Conservation (phyloP, 1,139 yeast genomes). For the Arxiozyma telluris region DNA sequence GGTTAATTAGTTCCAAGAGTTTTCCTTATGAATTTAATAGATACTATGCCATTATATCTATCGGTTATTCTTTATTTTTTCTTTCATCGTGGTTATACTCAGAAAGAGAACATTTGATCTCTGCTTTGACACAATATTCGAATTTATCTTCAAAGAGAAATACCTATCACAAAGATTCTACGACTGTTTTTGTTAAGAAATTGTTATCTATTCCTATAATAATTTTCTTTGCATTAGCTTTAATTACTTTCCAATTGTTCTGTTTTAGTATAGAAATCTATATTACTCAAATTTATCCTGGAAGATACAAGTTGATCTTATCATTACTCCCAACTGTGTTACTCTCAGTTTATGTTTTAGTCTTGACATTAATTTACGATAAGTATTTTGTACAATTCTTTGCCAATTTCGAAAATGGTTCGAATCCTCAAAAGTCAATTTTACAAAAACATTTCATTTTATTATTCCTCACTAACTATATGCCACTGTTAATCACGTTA, state of each 20-base stretch:
- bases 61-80: conserved; percentile 54
- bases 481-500: conserved; percentile 76
- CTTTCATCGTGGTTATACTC: conserved; percentile 52
- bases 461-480: conserved; percentile 70
- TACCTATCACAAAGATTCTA: background rate
- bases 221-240: conserved; percentile 43
- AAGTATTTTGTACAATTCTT: conserved; percentile 40
- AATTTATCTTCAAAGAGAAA: background rate
- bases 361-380: conserved; percentile 58
- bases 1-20: conserved; percentile 28
- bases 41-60: conserved; percentile 44
- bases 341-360: conserved; percentile 60
- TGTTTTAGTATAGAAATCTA: conserved; percentile 79
- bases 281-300: conserved; percentile 72
- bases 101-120: conserved; percentile 37
- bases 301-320: conserved; percentile 59
- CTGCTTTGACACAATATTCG: conserved; percentile 5
- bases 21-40: conserved; percentile 43
- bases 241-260: conserved; percentile 56
- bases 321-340: conserved; percentile 69
- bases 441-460: conserved; percentile 67
- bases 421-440: conserved; percentile 48
- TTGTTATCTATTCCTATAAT: conserved; percentile 64
- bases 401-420: conserved; percentile 66
- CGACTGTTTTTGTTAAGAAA: conserved; percentile 37